Base-by-base conservation (phyloP, 2,329 filamentous ascomycete species). In the Botryotinia calthae region DNA sequence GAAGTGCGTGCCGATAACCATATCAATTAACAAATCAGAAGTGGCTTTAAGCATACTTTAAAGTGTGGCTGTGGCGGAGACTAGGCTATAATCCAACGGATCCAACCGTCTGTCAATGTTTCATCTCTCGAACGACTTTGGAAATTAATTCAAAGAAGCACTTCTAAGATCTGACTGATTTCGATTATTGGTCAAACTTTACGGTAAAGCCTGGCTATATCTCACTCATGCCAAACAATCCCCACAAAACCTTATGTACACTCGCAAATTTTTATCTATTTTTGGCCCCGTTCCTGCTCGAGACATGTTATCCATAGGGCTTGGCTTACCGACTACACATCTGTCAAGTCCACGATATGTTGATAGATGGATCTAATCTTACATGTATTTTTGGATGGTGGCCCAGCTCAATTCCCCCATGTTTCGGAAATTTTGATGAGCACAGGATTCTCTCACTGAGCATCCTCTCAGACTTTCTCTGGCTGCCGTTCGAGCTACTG, bases 1-100 rank as follows among this genome's bases (percentile, higher is more conserved):
- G 18, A 54, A 68, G 56, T 58, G 28, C 37, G 25, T 22, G 28
- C 59, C 9, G 48, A 31, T 40, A 56, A 34, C 31, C n/a, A 67
- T 42, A 22, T 44, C 37, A 4, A 56, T 25, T 25, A 48, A 44
- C 48, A 56, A 42, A 56, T 14, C 54, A 4, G 34, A 68, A 25
- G 37, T 56, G 34, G 65, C 65, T 68, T 42, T 56, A 68, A 68
- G 18, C n/a, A 42, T 44, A 68, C 42, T 68, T 42, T 42, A 68
- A 67, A 68, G 65, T 68, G 65, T 68, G 65, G 65, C 65, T 44
- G 65, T 42, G 65, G 65, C 48, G 54, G 65, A 25, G 48, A 51
- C 48, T 54, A n/a, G 31, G 22, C 7, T 51, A 31, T 34, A 51
- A 66, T 37, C 12, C 42, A 64, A 25, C 42, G 44, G 44, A 48